A percentile compares a stretch with the other conserved stretches of the same genome.
Conservation (phyloP, 2,329 filamentous ascomycete genomes). For the Volutella citrinella region DNA sequence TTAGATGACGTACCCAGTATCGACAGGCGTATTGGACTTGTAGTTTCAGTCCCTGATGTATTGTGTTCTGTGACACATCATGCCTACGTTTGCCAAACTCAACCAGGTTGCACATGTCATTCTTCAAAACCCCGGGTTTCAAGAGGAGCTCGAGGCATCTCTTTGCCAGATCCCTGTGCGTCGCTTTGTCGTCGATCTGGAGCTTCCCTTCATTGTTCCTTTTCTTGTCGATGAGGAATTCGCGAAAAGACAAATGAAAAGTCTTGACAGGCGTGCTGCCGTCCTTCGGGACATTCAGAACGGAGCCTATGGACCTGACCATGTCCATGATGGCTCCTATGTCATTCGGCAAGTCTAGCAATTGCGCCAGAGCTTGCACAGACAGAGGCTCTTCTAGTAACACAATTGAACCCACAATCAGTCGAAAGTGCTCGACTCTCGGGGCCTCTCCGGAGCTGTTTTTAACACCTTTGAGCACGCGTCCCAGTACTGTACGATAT, state of each 20-base stretch:
- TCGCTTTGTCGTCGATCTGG: slow-evolving; percentile 8
- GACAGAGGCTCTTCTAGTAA: slow-evolving; percentile 30
- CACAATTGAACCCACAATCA: slow-evolving; percentile 30
- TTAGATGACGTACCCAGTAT: slow-evolving; percentile 34
- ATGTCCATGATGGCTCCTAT: slow-evolving; percentile 13
- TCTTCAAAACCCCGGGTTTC: slow-evolving; percentile 27
- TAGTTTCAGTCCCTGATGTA: no score
- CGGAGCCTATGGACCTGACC: slow-evolving; percentile 31
- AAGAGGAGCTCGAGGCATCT: slow-evolving; percentile 5
- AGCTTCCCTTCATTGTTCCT: slow-evolving; percentile 23
- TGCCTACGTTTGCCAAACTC: slow-evolving; percentile 1
- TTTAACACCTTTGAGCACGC: no score
- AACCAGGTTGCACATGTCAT: slow-evolving; percentile 15
- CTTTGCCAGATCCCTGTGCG: slow-evolving; percentile 1
- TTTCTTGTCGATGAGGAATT: slow-evolving; percentile 25
- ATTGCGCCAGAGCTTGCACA: slow-evolving; percentile 17
- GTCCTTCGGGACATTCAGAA: slow-evolving; percentile 28
- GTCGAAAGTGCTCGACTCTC: no score
- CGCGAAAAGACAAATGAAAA: slow-evolving; percentile 37
- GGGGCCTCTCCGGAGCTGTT: no score
- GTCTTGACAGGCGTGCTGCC: slow-evolving; percentile 21
- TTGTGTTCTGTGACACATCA: not conserved
- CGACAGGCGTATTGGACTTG: slow-evolving; percentile 39
- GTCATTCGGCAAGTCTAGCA: slow-evolving; percentile 25
- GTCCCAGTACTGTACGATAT: no score